phyloP scores from a whole-genome alignment of 176 grass and related monocot species.

The Thinopyrum elongatum region DNA sequence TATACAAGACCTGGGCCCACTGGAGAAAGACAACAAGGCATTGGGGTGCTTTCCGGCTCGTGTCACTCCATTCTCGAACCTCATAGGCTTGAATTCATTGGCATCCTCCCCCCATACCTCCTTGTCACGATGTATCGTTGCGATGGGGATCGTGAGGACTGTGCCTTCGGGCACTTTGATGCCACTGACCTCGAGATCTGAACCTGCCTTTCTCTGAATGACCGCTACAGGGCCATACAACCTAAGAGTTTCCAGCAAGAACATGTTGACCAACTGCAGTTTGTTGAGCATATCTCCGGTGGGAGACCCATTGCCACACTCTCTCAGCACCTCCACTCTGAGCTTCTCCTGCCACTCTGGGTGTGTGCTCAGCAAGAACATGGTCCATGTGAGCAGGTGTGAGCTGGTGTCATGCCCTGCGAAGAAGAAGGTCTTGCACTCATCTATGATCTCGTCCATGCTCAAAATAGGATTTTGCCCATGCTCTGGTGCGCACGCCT shows the following conservation, averaged over 20 bases:
- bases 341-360: slow-evolving; percentile 48
- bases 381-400: slow-evolving; percentile 45
- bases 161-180: slow-evolving; percentile 21
- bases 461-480: slow-evolving; percentile 16
- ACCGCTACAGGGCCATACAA: neutral
- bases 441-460: slow-evolving; percentile 57
- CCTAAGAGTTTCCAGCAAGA: slow-evolving; percentile 31
- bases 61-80: slow-evolving; percentile 40
- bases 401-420: slow-evolving; percentile 57
- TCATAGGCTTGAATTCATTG: slow-evolving; percentile 41
- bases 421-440: slow-evolving; percentile 69
- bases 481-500: neutral
- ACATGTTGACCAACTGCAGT: slow-evolving; percentile 35
- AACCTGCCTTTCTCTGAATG: neutral
- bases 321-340: slow-evolving; percentile 34
- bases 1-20: slow-evolving; percentile 42
- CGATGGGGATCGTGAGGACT: slow-evolving; percentile 2
- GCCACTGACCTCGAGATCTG: neutral
- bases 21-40: slow-evolving; percentile 34
- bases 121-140: slow-evolving; percentile 26
- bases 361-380: slow-evolving; percentile 50
- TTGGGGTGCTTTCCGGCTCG: slow-evolving; percentile 41
- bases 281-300: slow-evolving; percentile 24
- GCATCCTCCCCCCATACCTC: slow-evolving; percentile 50
- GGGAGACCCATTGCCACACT: slow-evolving; percentile 32